Base-by-base conservation (phyloP, 1,139 yeast species). In the Yamadazyma dendronema region DNA sequence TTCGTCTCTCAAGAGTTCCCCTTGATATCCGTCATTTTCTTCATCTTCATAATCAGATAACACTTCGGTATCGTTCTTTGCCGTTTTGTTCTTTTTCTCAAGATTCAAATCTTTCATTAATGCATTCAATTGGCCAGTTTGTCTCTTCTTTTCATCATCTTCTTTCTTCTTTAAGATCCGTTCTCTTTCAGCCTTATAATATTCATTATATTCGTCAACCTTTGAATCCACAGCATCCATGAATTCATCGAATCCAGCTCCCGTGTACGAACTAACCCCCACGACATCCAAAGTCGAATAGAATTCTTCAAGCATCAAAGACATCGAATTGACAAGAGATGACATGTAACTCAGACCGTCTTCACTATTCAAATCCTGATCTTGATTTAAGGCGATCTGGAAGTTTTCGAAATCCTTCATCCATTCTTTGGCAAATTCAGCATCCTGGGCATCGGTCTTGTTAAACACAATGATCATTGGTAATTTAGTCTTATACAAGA, bases 381-480 rank as follows among this genome's bases (percentile, higher is more conserved):
- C 84, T 28, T 72, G 70, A 48, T 74, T 72, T 42, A 90, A 67
- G 1, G 95, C 95, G 27, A 64, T 67, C 60, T 92, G 98, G 67
- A 94, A 94, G 14, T 79, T 72, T 60, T 92, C 97, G 61, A 94
- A 94, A 61, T 94, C 98, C 3, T 83, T 77, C 97, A 94, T 89
- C 99, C 99, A 94, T 48, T 88, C 95, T 56, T 81, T 83, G 21
- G 96, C 97, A 63, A 89, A 89, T 37, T 77, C 81, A 0, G 95
- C 88, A 43, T 82, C 81, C 50, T 83, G 72, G 7, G 85, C 90
- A 61, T 94, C 99, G 2, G 94, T 87, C 65, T 94, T 94, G 65
- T 94, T 94, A 69, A 92, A 94, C 5, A 94, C 98, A 16, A 94
- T 77, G 53, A 94, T 84, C 96, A 94, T 89, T 22, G 99, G 99